These are phyloP conservation scores for Flaveria robusta DNA, from an alignment of 129 eudicot species.

Conservation along the genomic window DNA sequence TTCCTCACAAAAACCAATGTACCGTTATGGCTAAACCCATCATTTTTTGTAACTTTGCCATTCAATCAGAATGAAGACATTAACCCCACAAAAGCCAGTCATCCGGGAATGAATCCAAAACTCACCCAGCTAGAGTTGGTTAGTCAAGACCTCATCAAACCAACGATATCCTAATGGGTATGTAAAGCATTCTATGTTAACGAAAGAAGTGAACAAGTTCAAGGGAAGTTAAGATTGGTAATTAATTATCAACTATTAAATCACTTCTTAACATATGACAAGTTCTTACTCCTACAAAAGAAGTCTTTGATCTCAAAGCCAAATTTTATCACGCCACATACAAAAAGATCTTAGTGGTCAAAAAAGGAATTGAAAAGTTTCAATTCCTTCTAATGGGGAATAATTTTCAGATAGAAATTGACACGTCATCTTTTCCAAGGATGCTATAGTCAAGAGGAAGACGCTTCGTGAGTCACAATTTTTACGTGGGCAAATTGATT, in stretches of 20 bases:
- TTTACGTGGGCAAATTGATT: constrained; percentile 1
- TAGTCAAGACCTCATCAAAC: not conserved
- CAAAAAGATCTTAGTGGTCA: not conserved
- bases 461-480: not conserved
- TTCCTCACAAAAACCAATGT: not conserved
- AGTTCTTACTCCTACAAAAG: not conserved
- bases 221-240: not conserved
- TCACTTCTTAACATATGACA: not conserved
- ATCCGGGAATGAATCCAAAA: not conserved
- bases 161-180: not conserved
- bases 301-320: too few relatives aligned
- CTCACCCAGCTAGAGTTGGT: not conserved
- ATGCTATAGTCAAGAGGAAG: not conserved
- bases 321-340: not conserved
- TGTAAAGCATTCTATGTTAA: not conserved
- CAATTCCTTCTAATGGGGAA: not conserved
- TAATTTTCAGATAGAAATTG: not conserved
- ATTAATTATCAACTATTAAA: not conserved
- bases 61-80: constrained; percentile 5
- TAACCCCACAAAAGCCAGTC: constrained; percentile 8
- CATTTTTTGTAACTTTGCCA: not conserved
- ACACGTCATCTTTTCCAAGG: not conserved
- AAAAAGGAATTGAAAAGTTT: not conserved
- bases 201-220: not conserved
- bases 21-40: not conserved